These are phyloP conservation scores for Debaryomyces maramus DNA, from an alignment of 805 yeast species.

Conservation along the genomic window DNA sequence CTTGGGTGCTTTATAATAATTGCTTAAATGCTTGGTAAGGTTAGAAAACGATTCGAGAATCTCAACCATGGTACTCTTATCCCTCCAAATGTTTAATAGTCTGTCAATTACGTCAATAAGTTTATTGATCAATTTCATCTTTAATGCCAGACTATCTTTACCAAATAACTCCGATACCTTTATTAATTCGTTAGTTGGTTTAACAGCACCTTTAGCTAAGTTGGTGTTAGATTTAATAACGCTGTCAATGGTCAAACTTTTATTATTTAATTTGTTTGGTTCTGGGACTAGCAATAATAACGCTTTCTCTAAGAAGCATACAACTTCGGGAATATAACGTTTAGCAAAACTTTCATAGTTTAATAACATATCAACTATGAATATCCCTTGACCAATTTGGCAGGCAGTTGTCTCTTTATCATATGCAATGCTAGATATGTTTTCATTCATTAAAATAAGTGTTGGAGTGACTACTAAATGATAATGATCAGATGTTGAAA, in stretches of 20 bases:
- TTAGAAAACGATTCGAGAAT: constrained; percentile 48
- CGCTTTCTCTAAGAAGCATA: constrained; percentile 55
- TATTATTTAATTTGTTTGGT: constrained; percentile 15
- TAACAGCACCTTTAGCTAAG: constrained; percentile 9
- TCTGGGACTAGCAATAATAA: constrained; percentile 46
- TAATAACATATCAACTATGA: constrained; percentile 61
- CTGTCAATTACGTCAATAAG: constrained; percentile 31
- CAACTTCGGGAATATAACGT: constrained; percentile 79
- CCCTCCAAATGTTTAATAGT: constrained; percentile 53
- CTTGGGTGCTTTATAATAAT: constrained; percentile 28
- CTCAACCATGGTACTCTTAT: constrained; percentile 61
- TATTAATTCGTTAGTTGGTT: constrained; percentile 13
- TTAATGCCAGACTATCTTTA: constrained; percentile 14
- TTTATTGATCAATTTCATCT: constrained; percentile 34
- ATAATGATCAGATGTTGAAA: constrained; percentile 94
- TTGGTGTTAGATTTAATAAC: constrained; percentile 13
- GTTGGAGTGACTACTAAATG: constrained; percentile 90
- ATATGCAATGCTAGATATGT: constrained; percentile 37
- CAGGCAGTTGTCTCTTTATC: constrained; percentile 37
- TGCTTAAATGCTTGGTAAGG: constrained; percentile 42
- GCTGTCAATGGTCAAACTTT: constrained; percentile 9
- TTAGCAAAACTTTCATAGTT: constrained; percentile 79
- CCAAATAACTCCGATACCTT: constrained; percentile 11
- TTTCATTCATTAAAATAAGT: constrained; percentile 67
- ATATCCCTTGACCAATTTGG: constrained; percentile 58